Evolutionary conservation across 306 rosid species (phyloP).

Genomic region (Cucumis cinereus): DNA sequence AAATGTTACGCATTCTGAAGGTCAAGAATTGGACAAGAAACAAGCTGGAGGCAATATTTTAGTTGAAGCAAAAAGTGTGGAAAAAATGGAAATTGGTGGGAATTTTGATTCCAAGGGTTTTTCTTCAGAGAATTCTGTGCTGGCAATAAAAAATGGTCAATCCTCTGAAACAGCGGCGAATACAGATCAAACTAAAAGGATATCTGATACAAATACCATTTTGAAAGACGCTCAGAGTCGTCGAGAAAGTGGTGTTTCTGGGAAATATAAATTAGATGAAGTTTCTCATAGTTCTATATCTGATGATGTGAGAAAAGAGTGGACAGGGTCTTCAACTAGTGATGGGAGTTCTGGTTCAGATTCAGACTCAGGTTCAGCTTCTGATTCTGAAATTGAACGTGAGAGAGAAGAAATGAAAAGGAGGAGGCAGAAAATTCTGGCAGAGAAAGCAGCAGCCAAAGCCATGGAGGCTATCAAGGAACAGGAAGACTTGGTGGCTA

Average conservation of each 20-base stretch:
- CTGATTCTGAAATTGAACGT: constrained; percentile 71
- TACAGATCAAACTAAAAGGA: constrained; percentile 18
- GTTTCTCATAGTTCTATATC: constrained; percentile 42
- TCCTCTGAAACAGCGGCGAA: constrained; percentile 10
- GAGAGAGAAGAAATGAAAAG: constrained; percentile 76
- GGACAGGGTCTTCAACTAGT: constrained; percentile 36
- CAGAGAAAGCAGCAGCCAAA: constrained; percentile 82
- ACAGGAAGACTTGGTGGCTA: constrained; percentile 76
- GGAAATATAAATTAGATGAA: constrained; percentile 27
- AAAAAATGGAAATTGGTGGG: constrained; percentile 22
- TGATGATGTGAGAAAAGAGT: constrained; percentile 31
- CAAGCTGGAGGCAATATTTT: constrained; percentile 21
- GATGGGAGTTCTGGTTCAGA: constrained; percentile 62
- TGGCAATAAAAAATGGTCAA: constrained; percentile 5
- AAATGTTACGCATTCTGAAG: constrained; percentile 16
- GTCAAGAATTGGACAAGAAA: constrained; percentile 16
- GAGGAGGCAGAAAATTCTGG: constrained; percentile 58
- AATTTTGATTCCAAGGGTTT: constrained; percentile 15
- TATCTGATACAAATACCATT: constrained; percentile 18
- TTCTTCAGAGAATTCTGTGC: constrained; percentile 22
- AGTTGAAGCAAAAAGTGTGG: constrained; percentile 20
- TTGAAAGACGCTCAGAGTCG: constrained; percentile 22
- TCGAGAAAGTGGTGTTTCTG: constrained; percentile 26
- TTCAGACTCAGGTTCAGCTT: constrained; percentile 60
- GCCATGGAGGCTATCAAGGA: constrained; percentile 72